Conservation (phyloP, 257 asterid species). For the Salvia miltiorrhiza region DNA sequence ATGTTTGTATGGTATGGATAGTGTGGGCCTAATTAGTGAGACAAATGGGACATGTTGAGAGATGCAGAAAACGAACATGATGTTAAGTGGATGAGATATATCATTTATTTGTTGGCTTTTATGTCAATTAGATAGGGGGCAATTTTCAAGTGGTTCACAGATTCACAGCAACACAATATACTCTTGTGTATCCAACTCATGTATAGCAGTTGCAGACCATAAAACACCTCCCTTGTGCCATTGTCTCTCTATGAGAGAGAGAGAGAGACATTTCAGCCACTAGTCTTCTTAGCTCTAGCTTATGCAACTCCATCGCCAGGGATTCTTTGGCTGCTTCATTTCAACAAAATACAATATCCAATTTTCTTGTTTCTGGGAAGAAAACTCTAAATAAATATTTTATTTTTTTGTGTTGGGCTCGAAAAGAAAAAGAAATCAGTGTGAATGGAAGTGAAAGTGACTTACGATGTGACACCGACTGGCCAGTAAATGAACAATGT, state of each 20-base stretch:
- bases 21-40: conserved; percentile 38
- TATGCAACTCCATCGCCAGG: conserved; percentile 29
- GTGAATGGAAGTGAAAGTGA: conserved; percentile 44
- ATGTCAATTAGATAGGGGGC: conserved; percentile 68
- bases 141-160: conserved; percentile 50
- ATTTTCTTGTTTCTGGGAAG: not conserved
- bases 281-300: conserved; percentile 14
- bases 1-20: conserved; percentile 35
- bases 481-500: conserved; percentile 8
- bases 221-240: conserved; percentile 60
- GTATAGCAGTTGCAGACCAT: conserved; percentile 53
- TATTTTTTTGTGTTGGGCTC: conserved; percentile 4
- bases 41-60: conserved; percentile 45
- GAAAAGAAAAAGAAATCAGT: conserved; percentile 14
- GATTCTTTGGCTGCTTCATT: conserved; percentile 35
- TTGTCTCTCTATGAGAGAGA: conserved; percentile 52
- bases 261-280: conserved; percentile 44
- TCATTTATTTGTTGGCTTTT: conserved; percentile 65
- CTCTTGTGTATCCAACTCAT: conserved; percentile 31
- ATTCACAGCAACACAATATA: conserved; percentile 24
- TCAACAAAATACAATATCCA: conserved; percentile 27
- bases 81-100: conserved; percentile 32
- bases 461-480: conserved; percentile 21
- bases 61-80: conserved; percentile 34
- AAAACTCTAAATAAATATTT: conserved; percentile 1